Conservation (phyloP, 2,329 filamentous ascomycete genomes). For the Zymoseptoria brevis region DNA sequence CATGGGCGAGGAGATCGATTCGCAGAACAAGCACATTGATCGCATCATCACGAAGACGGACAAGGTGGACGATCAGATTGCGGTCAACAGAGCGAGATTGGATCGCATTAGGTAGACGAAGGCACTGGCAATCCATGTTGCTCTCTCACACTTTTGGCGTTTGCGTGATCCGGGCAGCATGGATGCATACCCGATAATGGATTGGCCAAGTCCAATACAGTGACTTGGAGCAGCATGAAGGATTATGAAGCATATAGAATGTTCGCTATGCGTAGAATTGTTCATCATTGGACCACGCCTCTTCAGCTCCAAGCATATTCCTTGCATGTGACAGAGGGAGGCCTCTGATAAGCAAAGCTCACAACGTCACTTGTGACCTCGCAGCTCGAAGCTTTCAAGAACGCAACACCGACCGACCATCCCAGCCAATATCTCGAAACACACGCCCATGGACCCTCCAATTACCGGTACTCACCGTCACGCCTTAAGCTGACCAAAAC, state of each 20-base stretch:
- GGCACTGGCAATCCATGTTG: too few relatives aligned
- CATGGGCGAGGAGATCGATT: conserved; percentile 66
- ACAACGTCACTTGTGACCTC: not conserved
- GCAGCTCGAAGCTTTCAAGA: not conserved
- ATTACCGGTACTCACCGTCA: not conserved
- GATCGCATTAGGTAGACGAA: conserved; percentile 49
- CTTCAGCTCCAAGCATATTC: not conserved
- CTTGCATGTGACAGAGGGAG: not conserved
- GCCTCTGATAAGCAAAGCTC: not conserved
- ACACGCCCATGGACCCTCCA: not conserved
- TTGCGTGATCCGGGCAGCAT: not conserved
- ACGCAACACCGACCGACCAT: not conserved
- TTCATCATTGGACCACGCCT: not conserved
- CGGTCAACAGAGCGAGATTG: conserved; percentile 65
- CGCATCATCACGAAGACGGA: conserved; percentile 65
- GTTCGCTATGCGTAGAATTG: not conserved
- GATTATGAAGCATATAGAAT: not conserved
- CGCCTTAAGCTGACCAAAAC: not conserved
- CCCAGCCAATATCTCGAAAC: not conserved
- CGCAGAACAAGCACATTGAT: conserved; percentile 70
- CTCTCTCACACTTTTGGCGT: not conserved
- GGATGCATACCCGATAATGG: not conserved
- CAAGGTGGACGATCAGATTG: conserved; percentile 70
- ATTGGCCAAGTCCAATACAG: not conserved
- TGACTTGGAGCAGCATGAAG: not conserved